Evolutionary conservation across 441 rosid genomes (phyloP).

Genomic region (Macaranga tanarius): DNA sequence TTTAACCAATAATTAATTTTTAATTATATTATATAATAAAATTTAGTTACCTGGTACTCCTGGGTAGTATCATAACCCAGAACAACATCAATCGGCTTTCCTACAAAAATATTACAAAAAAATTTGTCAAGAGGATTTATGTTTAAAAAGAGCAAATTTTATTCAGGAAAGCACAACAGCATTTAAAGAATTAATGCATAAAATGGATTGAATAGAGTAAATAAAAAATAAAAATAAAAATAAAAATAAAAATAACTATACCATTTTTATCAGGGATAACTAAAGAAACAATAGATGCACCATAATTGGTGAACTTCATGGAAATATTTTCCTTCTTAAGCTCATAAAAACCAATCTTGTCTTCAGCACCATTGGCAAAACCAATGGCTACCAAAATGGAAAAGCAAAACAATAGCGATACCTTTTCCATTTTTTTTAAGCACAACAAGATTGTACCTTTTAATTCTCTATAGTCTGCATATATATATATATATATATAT

Average conservation of each 20-base stretch:
- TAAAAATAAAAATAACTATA: neutral
- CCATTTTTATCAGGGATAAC: constrained; percentile 26
- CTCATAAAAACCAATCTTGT: constrained; percentile 21
- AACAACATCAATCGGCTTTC: constrained; percentile 27
- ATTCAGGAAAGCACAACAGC: neutral
- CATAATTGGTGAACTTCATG: constrained; percentile 27
- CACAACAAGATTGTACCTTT: neutral
- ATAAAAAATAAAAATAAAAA: neutral
- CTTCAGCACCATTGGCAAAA: constrained; percentile 9
- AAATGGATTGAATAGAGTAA: neutral
- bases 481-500: neutral
- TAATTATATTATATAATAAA: neutral
- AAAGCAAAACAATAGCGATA: constrained; percentile 1
- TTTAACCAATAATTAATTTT: neutral
- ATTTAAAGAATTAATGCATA: neutral
- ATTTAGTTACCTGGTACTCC: constrained; percentile 18
- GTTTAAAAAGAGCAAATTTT: neutral
- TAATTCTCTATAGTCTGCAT: too few relatives aligned
- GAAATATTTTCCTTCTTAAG: constrained; percentile 25
- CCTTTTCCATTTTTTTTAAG: neutral
- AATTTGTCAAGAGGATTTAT: too few relatives aligned
- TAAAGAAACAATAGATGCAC: constrained; percentile 30
- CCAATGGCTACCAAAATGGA: constrained; percentile 11
- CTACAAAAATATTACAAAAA: neutral
- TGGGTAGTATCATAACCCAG: constrained; percentile 30